Evolutionary conservation across 1,284 basidiomycete species (phyloP).

Genomic region (Austropuccinia psidii): DNA sequence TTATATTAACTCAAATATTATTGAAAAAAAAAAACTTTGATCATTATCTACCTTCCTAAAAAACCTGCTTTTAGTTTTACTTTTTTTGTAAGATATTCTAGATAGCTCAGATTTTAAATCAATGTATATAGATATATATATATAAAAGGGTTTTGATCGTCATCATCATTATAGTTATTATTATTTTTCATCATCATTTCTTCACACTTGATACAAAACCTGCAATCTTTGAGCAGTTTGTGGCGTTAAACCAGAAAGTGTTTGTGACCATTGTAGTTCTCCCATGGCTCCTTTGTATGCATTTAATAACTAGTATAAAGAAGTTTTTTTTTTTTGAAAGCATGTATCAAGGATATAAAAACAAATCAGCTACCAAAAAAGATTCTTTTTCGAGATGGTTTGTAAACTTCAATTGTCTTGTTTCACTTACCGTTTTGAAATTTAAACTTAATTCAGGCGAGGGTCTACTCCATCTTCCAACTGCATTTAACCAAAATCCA

Average conservation of each 20-base stretch:
- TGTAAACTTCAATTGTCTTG: too few relatives aligned
- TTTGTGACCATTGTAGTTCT: constrained; percentile 14
- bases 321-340: neutral
- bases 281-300: constrained; percentile 31
- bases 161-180: too few relatives aligned
- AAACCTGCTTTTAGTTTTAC: too few relatives aligned
- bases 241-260: constrained; percentile 1
- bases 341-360: neutral
- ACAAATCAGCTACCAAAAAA: neutral
- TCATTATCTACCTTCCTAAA: too few relatives aligned
- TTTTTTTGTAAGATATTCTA: too few relatives aligned
- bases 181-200: too few relatives aligned
- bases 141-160: too few relatives aligned
- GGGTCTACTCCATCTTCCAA: constrained; percentile 82
- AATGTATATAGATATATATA: too few relatives aligned
- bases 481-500: constrained; percentile 58
- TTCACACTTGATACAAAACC: constrained; percentile 31
- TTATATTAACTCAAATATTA: too few relatives aligned
- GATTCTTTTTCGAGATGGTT: neutral
- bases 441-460: constrained; percentile 72
- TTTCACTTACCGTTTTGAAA: constrained; percentile 47
- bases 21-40: too few relatives aligned
- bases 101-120: too few relatives aligned
- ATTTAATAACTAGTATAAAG: constrained; percentile 11
- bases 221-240: constrained; percentile 32